phyloP scores from a whole-genome alignment of 2,329 filamentous ascomycete species.

The Aspergillus bombycis region DNA sequence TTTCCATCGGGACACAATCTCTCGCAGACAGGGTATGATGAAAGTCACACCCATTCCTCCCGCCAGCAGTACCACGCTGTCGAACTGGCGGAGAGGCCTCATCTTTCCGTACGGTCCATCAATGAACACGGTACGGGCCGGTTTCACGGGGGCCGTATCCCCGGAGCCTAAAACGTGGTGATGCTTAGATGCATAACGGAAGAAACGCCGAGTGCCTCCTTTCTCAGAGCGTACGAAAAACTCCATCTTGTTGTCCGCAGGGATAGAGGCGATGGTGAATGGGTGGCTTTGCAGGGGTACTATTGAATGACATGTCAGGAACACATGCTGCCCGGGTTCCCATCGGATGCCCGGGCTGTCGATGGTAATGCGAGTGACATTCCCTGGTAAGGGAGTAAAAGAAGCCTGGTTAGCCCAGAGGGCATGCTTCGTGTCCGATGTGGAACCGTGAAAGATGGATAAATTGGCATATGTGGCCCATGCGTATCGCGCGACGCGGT shows the following conservation, averaged over 20 bases:
- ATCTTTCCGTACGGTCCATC: conserved; percentile 59
- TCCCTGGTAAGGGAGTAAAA: conserved; percentile 55
- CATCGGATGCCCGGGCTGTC: conserved; percentile 59
- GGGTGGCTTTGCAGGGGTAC: conserved; percentile 65
- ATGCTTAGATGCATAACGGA: conserved; percentile 53
- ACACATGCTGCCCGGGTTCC: conserved; percentile 66
- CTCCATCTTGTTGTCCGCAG: conserved; percentile 58
- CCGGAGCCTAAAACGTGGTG: conserved; percentile 27
- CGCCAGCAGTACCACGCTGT: conserved; percentile 62
- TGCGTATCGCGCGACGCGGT: conserved; percentile 43
- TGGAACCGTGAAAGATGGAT: conserved; percentile 41
- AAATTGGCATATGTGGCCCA: conserved; percentile 46
- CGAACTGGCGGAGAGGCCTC: conserved; percentile 60
- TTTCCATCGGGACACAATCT: conserved; percentile 55
- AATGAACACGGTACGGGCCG: conserved; percentile 48
- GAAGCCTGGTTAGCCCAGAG: conserved; percentile 48
- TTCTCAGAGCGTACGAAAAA: conserved; percentile 59
- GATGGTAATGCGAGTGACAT: conserved; percentile 61
- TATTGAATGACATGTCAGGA: conserved; percentile 61
- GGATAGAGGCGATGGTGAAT: conserved; percentile 64
- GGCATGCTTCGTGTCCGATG: conserved; percentile 17
- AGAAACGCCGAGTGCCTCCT: conserved; percentile 57
- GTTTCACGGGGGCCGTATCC: conserved; percentile 11
- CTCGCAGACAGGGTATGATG: conserved; percentile 58
- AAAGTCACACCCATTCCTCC: conserved; percentile 65